Evolutionary conservation across 2,329 filamentous ascomycete genomes (phyloP), one percentile per base, ranked within the genome.

Genomic region (Ascosphaera pollenicola): DNA sequence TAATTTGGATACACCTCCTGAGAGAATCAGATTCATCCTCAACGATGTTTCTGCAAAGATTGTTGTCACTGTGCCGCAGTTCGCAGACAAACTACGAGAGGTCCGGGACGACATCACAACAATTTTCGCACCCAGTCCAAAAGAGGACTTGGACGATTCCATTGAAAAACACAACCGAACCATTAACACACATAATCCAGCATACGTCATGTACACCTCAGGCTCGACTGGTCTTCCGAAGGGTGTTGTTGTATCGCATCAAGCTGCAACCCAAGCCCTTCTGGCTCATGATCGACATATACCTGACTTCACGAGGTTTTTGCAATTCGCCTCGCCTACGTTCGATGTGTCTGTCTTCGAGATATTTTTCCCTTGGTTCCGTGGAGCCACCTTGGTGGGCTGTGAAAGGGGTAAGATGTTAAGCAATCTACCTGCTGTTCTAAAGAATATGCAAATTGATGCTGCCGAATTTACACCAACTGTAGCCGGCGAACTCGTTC

Each of bases 341-440:
- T 94, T 94, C 52, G 85, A 94, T 55, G 85, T 94, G 6, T 92
- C 82, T 0, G 77, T 93, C 4, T 94, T 94, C 53, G 85, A 94
- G 53, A 85, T 91, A 5, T 93, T 93, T 64, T 93, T 93, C 46
- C 79, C 85, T 0, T 61, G 85, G 13, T 77, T 75, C 44, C 66
- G 82, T 41, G 78, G 78, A 2, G 63, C 62, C 17, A 92, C 82
- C 0, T 60, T 94, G 2, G 70, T 87, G 37, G 70, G 72, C 40
- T 82, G 76, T 46, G 68, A 73, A 41, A 70, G 84, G 19, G 62
- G 65, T 37, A 63, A 70, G 26, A 71, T 93, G 63, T 64, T 94
- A 34, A 70, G 78, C 44, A 74, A 93, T 50, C 67, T 94, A 17
- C 73, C 79, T 1, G 66, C 60, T 0, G 65, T 73, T 8, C 72